Evolutionary conservation across 192 early-diverging fungal species (phyloP).

Genomic region (Coemansia sp.): DNA sequence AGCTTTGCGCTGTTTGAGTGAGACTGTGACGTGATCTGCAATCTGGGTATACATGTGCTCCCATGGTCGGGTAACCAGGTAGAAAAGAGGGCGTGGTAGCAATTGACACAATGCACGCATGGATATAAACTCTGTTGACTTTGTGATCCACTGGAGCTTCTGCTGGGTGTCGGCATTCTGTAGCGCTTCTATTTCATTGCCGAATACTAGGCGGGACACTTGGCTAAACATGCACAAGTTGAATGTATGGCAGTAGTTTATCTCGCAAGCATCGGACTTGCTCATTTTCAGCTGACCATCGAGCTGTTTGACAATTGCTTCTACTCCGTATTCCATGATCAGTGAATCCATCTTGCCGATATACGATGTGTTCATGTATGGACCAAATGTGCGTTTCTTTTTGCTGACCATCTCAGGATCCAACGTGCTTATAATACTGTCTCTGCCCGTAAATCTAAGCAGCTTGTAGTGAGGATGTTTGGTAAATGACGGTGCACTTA

Average conservation of each 20-base stretch:
- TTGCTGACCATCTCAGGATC: constrained; percentile 13
- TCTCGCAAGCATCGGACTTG: neutral
- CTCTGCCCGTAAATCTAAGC: constrained; percentile 13
- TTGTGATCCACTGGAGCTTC: constrained; percentile 22
- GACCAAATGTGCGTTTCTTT: constrained; percentile 24
- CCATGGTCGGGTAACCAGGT: constrained; percentile 17
- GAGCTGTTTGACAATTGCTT: constrained; percentile 13
- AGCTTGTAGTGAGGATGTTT: constrained; percentile 34
- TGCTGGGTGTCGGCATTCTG: neutral
- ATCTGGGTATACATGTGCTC: constrained; percentile 22
- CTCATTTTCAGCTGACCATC: neutral
- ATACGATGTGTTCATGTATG: constrained; percentile 22
- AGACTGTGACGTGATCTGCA: constrained; percentile 10
- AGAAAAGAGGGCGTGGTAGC: constrained; percentile 16
- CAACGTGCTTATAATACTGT: constrained; percentile 14
- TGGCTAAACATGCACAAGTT: constrained; percentile 25
- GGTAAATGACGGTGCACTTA: constrained; percentile 14
- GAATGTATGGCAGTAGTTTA: constrained; percentile 28
- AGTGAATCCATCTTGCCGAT: constrained; percentile 28
- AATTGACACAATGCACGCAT: constrained; percentile 22
- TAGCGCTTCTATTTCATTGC: constrained; percentile 20
- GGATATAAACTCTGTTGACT: constrained; percentile 21
- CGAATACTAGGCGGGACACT: constrained; percentile 27
- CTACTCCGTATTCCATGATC: constrained; percentile 17
- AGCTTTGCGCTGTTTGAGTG: constrained; percentile 15